Percentiles rank a stretch among this genome's conserved stretches.
These are phyloP conservation scores for Silene latifolia DNA, from an alignment of 148 eudicot species.

Conservation along the genomic window DNA sequence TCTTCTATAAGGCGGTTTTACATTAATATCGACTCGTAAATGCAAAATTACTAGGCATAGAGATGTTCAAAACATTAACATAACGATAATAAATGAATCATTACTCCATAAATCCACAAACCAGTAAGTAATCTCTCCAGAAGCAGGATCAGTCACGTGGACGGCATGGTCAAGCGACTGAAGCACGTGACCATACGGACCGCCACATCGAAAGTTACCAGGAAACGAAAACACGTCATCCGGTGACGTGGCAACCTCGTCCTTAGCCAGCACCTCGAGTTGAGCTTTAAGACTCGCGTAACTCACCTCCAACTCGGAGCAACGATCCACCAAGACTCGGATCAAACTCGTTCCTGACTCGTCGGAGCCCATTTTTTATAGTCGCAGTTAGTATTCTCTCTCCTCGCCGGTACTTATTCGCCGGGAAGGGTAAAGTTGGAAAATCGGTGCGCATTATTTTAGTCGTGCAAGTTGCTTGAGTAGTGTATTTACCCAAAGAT, in stretches of 20 bases:
- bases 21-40: no score
- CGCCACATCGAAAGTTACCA: constrained; percentile 15
- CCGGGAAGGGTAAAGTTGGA: constrained; percentile 14
- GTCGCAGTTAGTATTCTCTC: constrained; percentile 6
- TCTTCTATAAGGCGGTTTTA: no score
- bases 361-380: constrained; percentile 18
- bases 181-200: constrained; percentile 31
- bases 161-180: constrained; percentile 25
- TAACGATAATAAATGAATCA: no score
- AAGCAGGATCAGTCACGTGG: constrained; percentile 17
- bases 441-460: constrained; percentile 19
- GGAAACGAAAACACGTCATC: constrained; percentile 15
- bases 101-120: neutral
- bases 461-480: neutral
- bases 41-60: no score
- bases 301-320: constrained; percentile 30
- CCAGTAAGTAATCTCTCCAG: constrained; percentile 25
- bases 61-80: no score
- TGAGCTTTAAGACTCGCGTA: constrained; percentile 21
- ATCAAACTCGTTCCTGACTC: constrained; percentile 16
- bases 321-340: constrained; percentile 22
- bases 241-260: neutral
- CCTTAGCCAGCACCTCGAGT: constrained; percentile 10
- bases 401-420: constrained; percentile 13
- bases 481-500: neutral